Base-by-base conservation (phyloP, 331 rosid species). In the Pyracantha coccinea region DNA sequence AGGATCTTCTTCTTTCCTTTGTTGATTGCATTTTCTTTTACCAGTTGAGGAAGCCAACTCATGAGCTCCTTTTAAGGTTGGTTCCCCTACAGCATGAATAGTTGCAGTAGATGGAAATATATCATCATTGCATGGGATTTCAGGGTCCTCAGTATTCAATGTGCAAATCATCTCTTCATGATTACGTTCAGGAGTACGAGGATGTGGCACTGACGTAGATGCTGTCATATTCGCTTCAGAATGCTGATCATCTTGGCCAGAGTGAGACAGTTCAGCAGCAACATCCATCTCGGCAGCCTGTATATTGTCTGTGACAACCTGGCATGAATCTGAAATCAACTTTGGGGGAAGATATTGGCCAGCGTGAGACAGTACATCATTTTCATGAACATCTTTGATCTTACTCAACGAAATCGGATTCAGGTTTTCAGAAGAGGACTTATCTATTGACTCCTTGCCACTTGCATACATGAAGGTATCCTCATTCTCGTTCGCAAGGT, bases 141-240 rank as follows among this genome's bases (percentile, higher is more conserved):
- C 89, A 19, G 86, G 81, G 67, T 87, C 91, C 85, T 92, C 96
- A 2, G 81, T 80, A 75, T 88, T 92, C 71, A 92, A 74, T 44
- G 33, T 14, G 66, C 98, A 92, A 57, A 60, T 14, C 86, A 63
- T 58, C 57, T 69, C 78, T 58, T 75, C 86, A 13, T 64, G 75
- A n/a, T 21, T 68, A 73, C 21, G 15, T 54, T 83, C 81, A 20
- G 61, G 62, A 83, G 71, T 9, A 20, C 3, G 59, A 79, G 81
- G 77, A 72, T 63, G 60, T 57, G 74, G 72, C 9, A 19, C 74
- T 2, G 73, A 79, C 59, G 50, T 75, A 78, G 80, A 72, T 6
- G 77, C 73, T 62, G 73, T 45, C 25, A 29, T 52, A 64, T 77
- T 75, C 14, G 78, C 81, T 71, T 75, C 83, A 17, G 92, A 61